Base-by-base conservation (phyloP, 225 moss, liverwort and hornwort genomes). In the Ulota crispa region DNA sequence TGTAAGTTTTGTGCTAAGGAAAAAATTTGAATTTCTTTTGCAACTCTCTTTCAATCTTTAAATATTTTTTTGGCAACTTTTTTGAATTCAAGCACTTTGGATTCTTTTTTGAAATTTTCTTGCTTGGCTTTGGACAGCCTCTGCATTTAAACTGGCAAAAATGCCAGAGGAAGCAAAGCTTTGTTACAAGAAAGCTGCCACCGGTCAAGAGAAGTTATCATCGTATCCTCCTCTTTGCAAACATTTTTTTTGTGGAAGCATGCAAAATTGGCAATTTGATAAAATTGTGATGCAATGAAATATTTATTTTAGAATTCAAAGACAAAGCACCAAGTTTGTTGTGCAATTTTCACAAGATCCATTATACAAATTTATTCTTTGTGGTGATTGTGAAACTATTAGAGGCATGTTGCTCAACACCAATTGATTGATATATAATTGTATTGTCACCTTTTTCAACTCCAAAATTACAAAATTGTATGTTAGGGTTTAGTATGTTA, bases 101-200 rank as follows among this genome's bases (percentile, higher is more conserved):
- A 43, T 12, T 53, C 31, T 27, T 1, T 45, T 69, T 73, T 73
- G 26, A 86, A 57, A 41, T 56, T 37, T 36, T 70, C 24, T 24
- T 62, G 60, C 37, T 18, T 53, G 23, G 1, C 5, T 76, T 47
- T 74, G 70, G 67, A 63, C 90, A 90, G 90, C 88, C n/a, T 74
- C 55, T 74, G 90, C 88, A 37, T 98, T 89, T 83, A 98, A 98
- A 84, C 67, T 91, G 73, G 94, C 91, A 14, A 94, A 93, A 73
- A 75, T 92, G 88, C 85, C 69, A 26, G 93, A 87, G 60, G 88
- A 82, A 69, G 93, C 94, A 23, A 98, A 95, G 86, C 82, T 81
- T 42, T 93, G 93, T 86, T 98, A 83, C 47, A 94, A 98, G 84
- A 95, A 91, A 85, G 98, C 98, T 83, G 94, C 94, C 0, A 89